Conservation (phyloP, 73 alveolate species). For the Tetrahymena thermophila region DNA sequence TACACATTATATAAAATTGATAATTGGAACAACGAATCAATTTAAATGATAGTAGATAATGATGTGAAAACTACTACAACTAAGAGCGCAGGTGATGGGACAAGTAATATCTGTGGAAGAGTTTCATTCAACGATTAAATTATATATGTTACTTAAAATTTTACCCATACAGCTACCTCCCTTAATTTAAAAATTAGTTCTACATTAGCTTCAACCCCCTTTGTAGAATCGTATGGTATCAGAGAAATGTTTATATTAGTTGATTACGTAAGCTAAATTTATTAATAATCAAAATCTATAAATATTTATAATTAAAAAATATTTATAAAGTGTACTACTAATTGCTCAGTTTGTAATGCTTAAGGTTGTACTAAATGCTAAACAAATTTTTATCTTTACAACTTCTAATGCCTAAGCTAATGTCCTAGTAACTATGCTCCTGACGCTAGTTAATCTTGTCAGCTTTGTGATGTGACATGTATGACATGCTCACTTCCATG, state of each 20-base stretch:
- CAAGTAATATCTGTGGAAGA: background rate
- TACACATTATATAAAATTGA: no score
- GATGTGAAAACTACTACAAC: background rate
- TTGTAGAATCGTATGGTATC: background rate
- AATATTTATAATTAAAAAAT: no score
- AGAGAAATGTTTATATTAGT: background rate
- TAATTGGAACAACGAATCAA: background rate
- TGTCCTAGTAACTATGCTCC: background rate
- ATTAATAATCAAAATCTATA: no score
- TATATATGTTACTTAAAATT: background rate
- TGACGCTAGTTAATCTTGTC: background rate
- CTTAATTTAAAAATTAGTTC: background rate
- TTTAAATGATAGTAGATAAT: no score
- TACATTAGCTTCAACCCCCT: background rate
- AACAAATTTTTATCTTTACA: background rate
- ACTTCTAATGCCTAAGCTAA: background rate
- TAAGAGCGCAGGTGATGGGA: background rate
- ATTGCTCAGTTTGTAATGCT: background rate
- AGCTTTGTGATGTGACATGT: background rate
- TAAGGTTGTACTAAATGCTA: background rate
- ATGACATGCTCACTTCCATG: background rate
- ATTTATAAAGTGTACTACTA: background rate
- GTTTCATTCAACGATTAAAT: background rate
- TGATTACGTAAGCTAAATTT: background rate
- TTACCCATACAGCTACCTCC: background rate